phyloP scores from a whole-genome alignment of 805 yeast genomes.

The Saturnispora zaruensis region DNA sequence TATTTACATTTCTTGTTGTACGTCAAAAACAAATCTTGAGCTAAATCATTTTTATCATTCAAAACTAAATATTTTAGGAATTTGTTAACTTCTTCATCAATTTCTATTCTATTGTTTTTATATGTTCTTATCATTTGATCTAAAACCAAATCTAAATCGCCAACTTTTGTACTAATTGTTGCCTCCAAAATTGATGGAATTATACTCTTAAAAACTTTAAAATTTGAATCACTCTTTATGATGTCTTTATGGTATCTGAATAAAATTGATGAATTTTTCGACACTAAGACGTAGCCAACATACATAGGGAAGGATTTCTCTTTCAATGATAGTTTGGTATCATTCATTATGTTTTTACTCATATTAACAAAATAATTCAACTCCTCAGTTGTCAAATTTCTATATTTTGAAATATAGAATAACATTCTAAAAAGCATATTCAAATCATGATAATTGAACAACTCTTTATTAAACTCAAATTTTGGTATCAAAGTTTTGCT shows the following conservation, averaged over 20 bases:
- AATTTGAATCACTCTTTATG: constrained; percentile 7
- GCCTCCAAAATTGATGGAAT: constrained; percentile 7
- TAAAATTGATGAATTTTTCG: constrained; percentile 11
- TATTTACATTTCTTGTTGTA: constrained; percentile 2
- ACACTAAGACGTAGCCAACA: constrained; percentile 8
- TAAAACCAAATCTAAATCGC: constrained; percentile 11
- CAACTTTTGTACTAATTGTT: constrained; percentile 4
- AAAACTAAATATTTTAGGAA: constrained; percentile 9
- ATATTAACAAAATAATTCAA: constrained; percentile 7
- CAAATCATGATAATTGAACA: constrained; percentile 2
- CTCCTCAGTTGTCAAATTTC: constrained; percentile 2
- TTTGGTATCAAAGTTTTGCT: not conserved
- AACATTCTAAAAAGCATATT: constrained; percentile 5
- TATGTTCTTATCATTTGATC: constrained; percentile 3
- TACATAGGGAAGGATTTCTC: constrained; percentile 9
- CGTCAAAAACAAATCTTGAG: constrained; percentile 13
- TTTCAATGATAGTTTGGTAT: not conserved
- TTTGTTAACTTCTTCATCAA: constrained; percentile 7
- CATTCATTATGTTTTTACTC: constrained; percentile 6
- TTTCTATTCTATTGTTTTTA: not conserved
- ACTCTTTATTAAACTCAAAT: not conserved
- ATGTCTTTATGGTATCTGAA: constrained; percentile 10
- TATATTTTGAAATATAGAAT: constrained; percentile 7
- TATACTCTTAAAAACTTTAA: constrained; percentile 6
- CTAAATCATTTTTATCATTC: constrained; percentile 8